Conservation (phyloP, 768 basidiomycete genomes). For the Russula compacta region DNA sequence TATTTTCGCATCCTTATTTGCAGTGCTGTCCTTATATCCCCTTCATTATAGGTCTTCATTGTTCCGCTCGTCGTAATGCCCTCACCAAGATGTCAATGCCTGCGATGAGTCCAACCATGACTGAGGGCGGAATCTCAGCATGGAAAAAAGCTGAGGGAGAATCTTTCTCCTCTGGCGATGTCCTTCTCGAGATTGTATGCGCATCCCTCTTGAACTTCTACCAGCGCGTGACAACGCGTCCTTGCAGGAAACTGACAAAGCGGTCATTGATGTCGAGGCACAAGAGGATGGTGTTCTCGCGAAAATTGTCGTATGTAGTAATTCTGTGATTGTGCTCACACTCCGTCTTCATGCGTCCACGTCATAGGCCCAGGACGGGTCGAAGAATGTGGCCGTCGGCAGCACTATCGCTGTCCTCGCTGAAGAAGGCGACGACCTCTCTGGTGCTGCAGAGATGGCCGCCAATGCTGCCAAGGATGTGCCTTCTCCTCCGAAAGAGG, state of each 20-base stretch:
- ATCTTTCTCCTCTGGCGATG: constrained; percentile 79
- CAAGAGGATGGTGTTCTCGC: constrained; percentile 95
- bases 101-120: constrained; percentile 99
- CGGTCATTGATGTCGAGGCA: constrained; percentile 98
- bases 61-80: constrained; percentile 67
- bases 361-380: constrained; percentile 64
- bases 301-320: constrained; percentile 80
- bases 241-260: constrained; percentile 96
- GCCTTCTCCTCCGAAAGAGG: constrained; percentile 27
- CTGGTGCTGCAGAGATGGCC: constrained; percentile 68
- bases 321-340: not conserved
- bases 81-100: constrained; percentile 91
- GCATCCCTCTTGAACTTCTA: constrained; percentile 9
- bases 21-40: constrained; percentile 19
- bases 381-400: constrained; percentile 84
- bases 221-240: constrained; percentile 11
- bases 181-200: constrained; percentile 89
- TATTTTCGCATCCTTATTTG: constrained; percentile 54
- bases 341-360: not conserved
- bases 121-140: constrained; percentile 92
- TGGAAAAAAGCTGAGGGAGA: constrained; percentile 99
- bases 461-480: constrained; percentile 45
- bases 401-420: constrained; percentile 83
- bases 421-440: constrained; percentile 93
- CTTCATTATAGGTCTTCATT: constrained; percentile 58